Conservation (phyloP, 345 rosid genomes). For the Clausena lansium region DNA sequence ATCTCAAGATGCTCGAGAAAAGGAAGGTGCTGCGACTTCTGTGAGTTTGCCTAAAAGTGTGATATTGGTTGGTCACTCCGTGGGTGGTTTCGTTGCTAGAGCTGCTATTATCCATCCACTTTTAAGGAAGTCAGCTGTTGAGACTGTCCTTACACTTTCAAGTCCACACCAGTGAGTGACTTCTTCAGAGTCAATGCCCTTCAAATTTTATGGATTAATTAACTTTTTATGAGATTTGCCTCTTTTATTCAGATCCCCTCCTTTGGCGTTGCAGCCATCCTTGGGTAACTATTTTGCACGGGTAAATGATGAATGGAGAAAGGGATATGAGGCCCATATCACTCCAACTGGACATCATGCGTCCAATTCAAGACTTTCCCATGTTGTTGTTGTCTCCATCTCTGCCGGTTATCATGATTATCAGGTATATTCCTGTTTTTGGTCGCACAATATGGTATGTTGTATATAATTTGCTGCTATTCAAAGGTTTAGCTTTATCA, state of each 20-base stretch:
- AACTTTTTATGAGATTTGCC: constrained; percentile 24
- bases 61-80: constrained; percentile 95
- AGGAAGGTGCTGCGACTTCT: constrained; percentile 70
- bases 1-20: constrained; percentile 63
- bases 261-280: constrained; percentile 95
- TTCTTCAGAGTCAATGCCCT: constrained; percentile 19
- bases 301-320: constrained; percentile 84
- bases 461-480: constrained; percentile 4
- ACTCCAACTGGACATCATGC: constrained; percentile 45
- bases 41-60: constrained; percentile 74
- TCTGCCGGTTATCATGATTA: constrained; percentile 91
- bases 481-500: constrained; percentile 1
- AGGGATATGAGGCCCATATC: constrained; percentile 63
- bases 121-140: constrained; percentile 75
- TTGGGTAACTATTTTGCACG: constrained; percentile 75
- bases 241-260: constrained; percentile 82
- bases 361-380: constrained; percentile 68
- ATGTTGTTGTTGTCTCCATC: constrained; percentile 77
- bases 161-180: constrained; percentile 88
- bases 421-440: constrained; percentile 52
- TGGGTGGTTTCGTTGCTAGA: constrained; percentile 99
- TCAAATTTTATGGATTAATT: constrained; percentile 20
- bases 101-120: constrained; percentile 86
- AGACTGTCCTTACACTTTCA: constrained; percentile 90
- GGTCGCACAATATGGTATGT: background rate